Percentiles rank a stretch among this genome's conserved stretches.
phyloP scores from a whole-genome alignment of 306 rosid genomes.

The Dicorynia guianensis region DNA sequence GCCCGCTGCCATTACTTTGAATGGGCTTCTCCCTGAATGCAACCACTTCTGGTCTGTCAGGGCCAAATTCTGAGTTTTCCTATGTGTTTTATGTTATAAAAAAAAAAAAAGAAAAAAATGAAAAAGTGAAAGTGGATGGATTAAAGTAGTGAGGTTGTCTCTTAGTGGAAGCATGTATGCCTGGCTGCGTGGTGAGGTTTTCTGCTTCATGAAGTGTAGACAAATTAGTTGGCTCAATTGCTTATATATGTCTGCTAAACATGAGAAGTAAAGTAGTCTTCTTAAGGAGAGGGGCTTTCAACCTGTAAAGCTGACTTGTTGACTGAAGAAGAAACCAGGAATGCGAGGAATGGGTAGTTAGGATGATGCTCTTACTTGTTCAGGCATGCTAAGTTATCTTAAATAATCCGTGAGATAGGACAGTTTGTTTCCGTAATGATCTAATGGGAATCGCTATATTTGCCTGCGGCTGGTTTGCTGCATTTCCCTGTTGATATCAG shows the following conservation, averaged over 20 bases:
- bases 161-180: constrained; percentile 56
- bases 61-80: constrained; percentile 49
- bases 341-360: constrained; percentile 66
- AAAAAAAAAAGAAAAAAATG: background rate
- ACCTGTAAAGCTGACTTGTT: constrained; percentile 85
- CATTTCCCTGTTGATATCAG: constrained; percentile 26
- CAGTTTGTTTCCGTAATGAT: constrained; percentile 53
- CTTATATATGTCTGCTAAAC: constrained; percentile 43
- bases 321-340: constrained; percentile 67
- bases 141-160: constrained; percentile 59
- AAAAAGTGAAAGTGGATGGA: constrained; percentile 37
- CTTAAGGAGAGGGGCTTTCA: constrained; percentile 54
- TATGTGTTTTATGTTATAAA: constrained; percentile 49
- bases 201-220: constrained; percentile 60
- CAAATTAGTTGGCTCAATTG: constrained; percentile 59
- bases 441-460: constrained; percentile 58
- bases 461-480: constrained; percentile 41
- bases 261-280: constrained; percentile 41
- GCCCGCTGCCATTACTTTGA: constrained; percentile 88
- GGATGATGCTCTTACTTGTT: constrained; percentile 68
- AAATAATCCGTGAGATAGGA: constrained; percentile 69
- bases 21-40: constrained; percentile 73
- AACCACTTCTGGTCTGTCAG: constrained; percentile 46
- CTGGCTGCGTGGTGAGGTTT: constrained; percentile 57
- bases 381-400: constrained; percentile 64